Evolutionary conservation across 169 alveolate genomes (phyloP), one percentile per base, ranked within the genome.

Genomic region (Toxoplasma gondii): DNA sequence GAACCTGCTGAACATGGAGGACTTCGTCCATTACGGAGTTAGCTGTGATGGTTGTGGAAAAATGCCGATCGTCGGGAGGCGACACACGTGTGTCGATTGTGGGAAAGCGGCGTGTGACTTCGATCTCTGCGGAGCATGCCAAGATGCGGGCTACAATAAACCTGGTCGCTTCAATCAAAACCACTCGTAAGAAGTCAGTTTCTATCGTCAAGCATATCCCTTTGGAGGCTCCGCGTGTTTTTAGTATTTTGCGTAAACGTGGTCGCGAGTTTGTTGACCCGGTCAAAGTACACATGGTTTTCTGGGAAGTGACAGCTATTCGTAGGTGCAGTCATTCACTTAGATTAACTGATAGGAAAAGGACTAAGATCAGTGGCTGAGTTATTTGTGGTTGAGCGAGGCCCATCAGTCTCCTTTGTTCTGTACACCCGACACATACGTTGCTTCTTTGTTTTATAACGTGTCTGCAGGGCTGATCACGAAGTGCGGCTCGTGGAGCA

Each of bases 101-200:
- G 38, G n/a, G 69, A 45, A 43, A 86, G 84, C 58, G 31, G 83
- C 92, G 9, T 34, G 53, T 17, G 49, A 64, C 53, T 88, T 38
- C 58, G 92, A 88, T 38, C 34, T 88, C n/a, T 88, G 92, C 84
- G 92, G 92, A 10, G 64, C 54, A 27, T 88, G 92, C 92, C n/a
- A 70, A 36, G 84, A 38, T 12, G 84, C 92, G 24, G 92, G 82
- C 36, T 69, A 69, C 29, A 41, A 17, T 12, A 88, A 64, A 38
- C 84, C 92, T 22, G 69, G 82, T 4, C 82, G 92, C 16, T 88
- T 88, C 83, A 43, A 74, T 38, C 84, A 74, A 38, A 74, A 74
- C 27, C 84, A 74, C 84, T 74, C 84, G 84, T 74, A 74, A 2
- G 84, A 38, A 27, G 5, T 7, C 34, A 49, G 16, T n/a, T 12